A percentile compares a stretch with the other conserved stretches of the same genome.
Evolutionary conservation across 2,329 filamentous ascomycete genomes (phyloP).

Genomic region (Fusarium redolens): DNA sequence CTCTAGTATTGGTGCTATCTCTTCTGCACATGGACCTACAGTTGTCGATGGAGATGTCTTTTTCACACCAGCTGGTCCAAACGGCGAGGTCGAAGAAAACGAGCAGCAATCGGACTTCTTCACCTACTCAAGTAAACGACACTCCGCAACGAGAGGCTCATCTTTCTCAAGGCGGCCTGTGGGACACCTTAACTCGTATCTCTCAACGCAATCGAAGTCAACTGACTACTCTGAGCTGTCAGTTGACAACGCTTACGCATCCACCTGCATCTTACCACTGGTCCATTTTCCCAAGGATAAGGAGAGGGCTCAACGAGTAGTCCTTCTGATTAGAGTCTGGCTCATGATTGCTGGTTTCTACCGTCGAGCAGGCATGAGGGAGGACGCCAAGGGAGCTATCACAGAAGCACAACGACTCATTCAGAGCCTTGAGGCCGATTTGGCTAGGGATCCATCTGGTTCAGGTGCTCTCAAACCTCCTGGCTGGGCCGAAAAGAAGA

Average conservation of each 20-base stretch:
- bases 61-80: conserved; percentile 58
- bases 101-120: conserved; percentile 58
- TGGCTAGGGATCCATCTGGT: conserved; percentile 70
- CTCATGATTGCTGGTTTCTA: conserved; percentile 91
- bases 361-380: conserved; percentile 79
- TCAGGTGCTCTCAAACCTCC: conserved; percentile 70
- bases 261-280: conserved; percentile 61
- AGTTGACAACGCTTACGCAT: conserved; percentile 56
- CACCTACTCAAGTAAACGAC: conserved; percentile 55
- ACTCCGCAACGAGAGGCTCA: conserved; percentile 52
- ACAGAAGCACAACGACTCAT: conserved; percentile 85
- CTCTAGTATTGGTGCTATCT: conserved; percentile 55
- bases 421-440: conserved; percentile 74
- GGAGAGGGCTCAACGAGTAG: conserved; percentile 60
- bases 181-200: conserved; percentile 59
- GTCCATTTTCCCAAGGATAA: conserved; percentile 67
- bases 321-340: conserved; percentile 83
- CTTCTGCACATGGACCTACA: conserved; percentile 51
- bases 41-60: conserved; percentile 63
- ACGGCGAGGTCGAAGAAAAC: conserved; percentile 52
- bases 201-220: conserved; percentile 55
- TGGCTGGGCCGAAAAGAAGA: conserved; percentile 84
- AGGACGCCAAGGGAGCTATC: conserved; percentile 83
- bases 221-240: conserved; percentile 55
- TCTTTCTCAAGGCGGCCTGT: conserved; percentile 58